Percentiles rank a stretch among this genome's conserved stretches.
phyloP scores from a whole-genome alignment of 306 rosid genomes.

The Corylus avellana region DNA sequence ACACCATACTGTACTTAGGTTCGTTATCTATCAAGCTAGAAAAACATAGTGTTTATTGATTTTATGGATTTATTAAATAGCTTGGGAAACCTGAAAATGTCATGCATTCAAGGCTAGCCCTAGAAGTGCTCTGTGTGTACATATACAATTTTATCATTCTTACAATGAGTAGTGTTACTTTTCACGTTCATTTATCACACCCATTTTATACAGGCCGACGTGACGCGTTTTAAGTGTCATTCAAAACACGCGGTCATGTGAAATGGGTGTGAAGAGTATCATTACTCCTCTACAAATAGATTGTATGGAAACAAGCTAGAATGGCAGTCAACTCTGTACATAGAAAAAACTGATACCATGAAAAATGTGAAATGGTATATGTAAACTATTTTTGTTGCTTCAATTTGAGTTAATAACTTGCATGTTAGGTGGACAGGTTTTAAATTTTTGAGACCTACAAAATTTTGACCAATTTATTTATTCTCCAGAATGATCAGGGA shows the following conservation, averaged over 20 bases:
- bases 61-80: background rate
- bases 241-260: too few species aligned
- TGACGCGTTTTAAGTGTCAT: too few species aligned
- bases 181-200: too few species aligned
- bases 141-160: background rate
- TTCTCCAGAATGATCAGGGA: background rate
- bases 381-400: background rate
- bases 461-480: background rate
- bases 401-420: background rate
- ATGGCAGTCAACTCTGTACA: background rate
- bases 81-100: background rate
- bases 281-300: too few species aligned
- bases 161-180: background rate
- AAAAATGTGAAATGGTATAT: background rate
- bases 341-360: background rate
- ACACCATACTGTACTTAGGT: background rate
- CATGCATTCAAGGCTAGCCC: background rate
- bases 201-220: too few species aligned
- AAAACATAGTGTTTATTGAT: background rate
- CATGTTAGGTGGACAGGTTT: too few species aligned
- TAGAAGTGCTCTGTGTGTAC: background rate
- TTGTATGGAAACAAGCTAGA: background rate
- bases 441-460: too few species aligned
- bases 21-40: constrained; percentile 5
- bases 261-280: too few species aligned